Evolutionary conservation across 2,329 filamentous ascomycete species (phyloP).

Genomic region (Sarocladiaceae sp.): DNA sequence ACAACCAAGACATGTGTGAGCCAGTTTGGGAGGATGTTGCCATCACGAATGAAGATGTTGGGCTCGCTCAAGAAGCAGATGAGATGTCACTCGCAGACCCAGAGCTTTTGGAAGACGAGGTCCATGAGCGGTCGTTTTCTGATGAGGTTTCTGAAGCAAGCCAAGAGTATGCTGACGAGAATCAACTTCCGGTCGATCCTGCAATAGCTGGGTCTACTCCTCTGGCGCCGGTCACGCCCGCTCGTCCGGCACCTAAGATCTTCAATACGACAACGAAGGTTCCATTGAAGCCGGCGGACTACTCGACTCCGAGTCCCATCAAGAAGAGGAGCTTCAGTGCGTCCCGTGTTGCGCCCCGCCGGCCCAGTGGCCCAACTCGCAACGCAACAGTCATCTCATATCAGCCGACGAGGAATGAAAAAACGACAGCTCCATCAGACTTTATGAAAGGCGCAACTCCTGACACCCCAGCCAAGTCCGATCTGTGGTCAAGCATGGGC

Average conservation of each 20-base stretch:
- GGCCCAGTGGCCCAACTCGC: slow-evolving; percentile 36
- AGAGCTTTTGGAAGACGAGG: slow-evolving; percentile 29
- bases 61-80: slow-evolving; percentile 51
- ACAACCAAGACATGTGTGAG: slow-evolving; percentile 11
- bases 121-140: slow-evolving; percentile 30
- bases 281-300: slow-evolving; percentile 62
- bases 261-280: slow-evolving; percentile 73
- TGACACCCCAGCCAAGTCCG: slow-evolving; percentile 38
- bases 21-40: slow-evolving; percentile 37
- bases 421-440: not conserved
- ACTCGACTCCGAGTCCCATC: slow-evolving; percentile 42
- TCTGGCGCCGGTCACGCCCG: slow-evolving; percentile 47
- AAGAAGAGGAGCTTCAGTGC: slow-evolving; percentile 47
- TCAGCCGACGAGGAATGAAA: slow-evolving; percentile 41
- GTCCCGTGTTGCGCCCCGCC: slow-evolving; percentile 38
- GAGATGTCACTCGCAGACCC: slow-evolving; percentile 52
- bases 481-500: slow-evolving; percentile 46
- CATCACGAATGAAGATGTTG: slow-evolving; percentile 50
- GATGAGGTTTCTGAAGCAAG: slow-evolving; percentile 53
- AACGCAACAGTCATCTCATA: slow-evolving; percentile 49
- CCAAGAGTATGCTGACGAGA: slow-evolving; percentile 63
- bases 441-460: not conserved
- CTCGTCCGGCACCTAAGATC: slow-evolving; percentile 39
- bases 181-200: slow-evolving; percentile 50
- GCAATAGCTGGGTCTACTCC: slow-evolving; percentile 25